Evolutionary conservation across 148 eudicot species (phyloP), one percentile per base, ranked within the genome.

Genomic region (Persicaria tinctoria): DNA sequence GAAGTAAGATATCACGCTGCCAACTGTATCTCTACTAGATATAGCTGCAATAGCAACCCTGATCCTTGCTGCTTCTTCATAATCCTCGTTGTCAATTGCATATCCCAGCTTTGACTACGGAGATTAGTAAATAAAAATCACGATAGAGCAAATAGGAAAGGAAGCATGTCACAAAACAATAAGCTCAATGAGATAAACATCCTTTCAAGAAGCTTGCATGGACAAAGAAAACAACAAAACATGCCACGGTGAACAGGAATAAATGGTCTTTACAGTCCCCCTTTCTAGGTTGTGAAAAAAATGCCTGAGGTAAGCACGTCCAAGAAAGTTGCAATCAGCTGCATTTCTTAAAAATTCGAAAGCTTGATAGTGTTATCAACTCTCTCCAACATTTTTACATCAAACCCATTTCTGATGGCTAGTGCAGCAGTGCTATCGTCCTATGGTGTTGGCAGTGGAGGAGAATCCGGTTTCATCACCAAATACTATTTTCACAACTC

Each of bases 21-120:
- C 94, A 86, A 96, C 97, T 76, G 85, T 80, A 76, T 96, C 99
- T 76, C 85, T 92, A 44, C 87, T 86, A 54, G 91, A 84, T 75
- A 93, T 88, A 85, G 99, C 97, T 75, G 97, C 97, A 77, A 96
- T 87, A 68, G 97, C 97, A 68, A 96, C 97, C 80, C 92, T 96
- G 47, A 96, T 86, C 82, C 87, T 89, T 38, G 97, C 92, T 74
- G 99, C 99, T 77, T 89, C 99, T 80, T 84, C 86, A 78, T 86
- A 96, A 77, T 96, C 94, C 82, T 96, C 97, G 75, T 78, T 88
- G 73, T 84, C 74, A 80, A 90, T 66, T 79, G 99, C 95, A 74
- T 76, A 73, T 18, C 68, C 79, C 64, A 96, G 83, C 84, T 89
- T 94, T 56, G 89, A 81, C 99, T 96, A 90, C 81, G 73, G 73